Percentiles rank a stretch among this genome's conserved stretches.
Evolutionary conservation across 495 filamentous ascomycete species (phyloP).

Genomic region (Podospora anserina): DNA sequence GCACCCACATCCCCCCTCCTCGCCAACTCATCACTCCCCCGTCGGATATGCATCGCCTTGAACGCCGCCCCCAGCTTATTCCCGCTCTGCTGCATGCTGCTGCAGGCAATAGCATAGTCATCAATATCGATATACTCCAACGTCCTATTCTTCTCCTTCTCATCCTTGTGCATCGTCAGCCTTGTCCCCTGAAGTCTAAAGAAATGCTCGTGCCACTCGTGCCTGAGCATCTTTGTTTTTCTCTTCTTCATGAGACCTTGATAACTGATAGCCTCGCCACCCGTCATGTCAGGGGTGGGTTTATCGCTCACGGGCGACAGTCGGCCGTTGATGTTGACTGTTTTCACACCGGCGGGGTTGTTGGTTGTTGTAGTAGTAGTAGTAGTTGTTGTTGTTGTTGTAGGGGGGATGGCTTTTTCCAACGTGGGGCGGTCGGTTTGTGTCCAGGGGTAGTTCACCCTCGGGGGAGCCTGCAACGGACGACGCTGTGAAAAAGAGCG

Average conservation of each 20-base stretch:
- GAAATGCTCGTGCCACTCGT: constrained; percentile 91
- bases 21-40: constrained; percentile 45
- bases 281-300: constrained; percentile 36
- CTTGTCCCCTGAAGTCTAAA: constrained; percentile 82
- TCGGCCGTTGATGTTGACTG: constrained; percentile 53
- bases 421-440: constrained; percentile 37
- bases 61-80: constrained; percentile 79
- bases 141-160: constrained; percentile 49
- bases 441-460: constrained; percentile 49
- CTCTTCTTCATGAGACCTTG: constrained; percentile 93
- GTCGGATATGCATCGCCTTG: constrained; percentile 71
- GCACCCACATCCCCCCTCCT: constrained; percentile 54
- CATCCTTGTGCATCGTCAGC: constrained; percentile 77
- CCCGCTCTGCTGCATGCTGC: constrained; percentile 65
- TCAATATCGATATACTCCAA: constrained; percentile 90
- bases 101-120: constrained; percentile 91
- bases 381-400: too few species aligned
- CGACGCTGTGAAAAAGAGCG: constrained; percentile 36
- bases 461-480: constrained; percentile 44
- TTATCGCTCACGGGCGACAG: constrained; percentile 28
- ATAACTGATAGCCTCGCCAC: constrained; percentile 55
- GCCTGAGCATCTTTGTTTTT: constrained; percentile 79
- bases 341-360: constrained; percentile 14
- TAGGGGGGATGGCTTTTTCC: constrained; percentile 36
- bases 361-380: not conserved